Evolutionary conservation across 345 rosid genomes (phyloP), one percentile per base, ranked within the genome.

Genomic region (Moringa oleifera): DNA sequence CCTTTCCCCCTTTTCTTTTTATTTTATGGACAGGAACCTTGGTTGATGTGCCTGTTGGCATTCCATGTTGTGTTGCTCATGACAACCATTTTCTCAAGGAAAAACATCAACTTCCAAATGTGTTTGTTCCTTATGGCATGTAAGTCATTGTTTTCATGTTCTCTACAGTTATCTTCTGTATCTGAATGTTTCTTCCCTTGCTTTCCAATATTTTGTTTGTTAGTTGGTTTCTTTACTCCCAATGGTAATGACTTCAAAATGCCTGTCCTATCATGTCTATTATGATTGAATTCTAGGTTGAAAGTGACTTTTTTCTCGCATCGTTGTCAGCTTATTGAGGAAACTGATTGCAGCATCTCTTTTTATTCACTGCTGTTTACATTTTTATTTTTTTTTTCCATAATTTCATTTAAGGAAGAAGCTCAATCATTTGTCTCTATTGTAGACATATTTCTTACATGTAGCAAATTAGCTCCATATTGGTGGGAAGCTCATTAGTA

Each of bases 61-160:
- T 88, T 93, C 71, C 86, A 93, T 75, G 55, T 69, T 64, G 19
- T 79, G 69, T 68, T 93, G 68, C 77, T 93, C 53, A 7, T 88
- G 0, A 59, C 79, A n/a, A 74, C 74, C 20, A 53, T 90, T 33
- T 23, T 77, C 61, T 83, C 98, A 20, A 79, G 89, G 77, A 86
- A 74, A 65, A 81, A 80, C 67, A 63, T 74, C 70, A 93, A 93
- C 67, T 90, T 93, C 70, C 98, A 93, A 71, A 85, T 88, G 90
- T 80, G 74, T 59, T 69, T 93, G 52, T 93, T 93, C 77, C 85
- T 90, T 53, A 66, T 88, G 18, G 75, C 94, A 22, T 80, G 98
- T 93, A 80, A 84, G 96, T 62, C 20, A 0, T 24, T 25, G 17
- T 7, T 33, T 25, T 51, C 23, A 10, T 62, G 24, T 20, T 25